phyloP scores from a whole-genome alignment of 108 stramenopile species.

The Pseudonitzschia pungens region DNA sequence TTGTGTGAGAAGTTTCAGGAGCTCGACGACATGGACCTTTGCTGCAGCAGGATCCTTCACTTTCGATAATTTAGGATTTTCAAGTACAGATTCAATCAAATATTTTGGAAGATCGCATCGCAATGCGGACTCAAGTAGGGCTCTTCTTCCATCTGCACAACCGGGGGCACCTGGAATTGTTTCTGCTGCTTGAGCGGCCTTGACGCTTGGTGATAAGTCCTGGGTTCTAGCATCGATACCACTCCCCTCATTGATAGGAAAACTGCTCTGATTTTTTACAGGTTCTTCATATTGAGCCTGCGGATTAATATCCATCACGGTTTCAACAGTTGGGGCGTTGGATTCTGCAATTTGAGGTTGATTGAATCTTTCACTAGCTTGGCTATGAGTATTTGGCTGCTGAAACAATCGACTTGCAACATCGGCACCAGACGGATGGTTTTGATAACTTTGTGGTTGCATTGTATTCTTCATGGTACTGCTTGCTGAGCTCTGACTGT shows the following conservation, averaged over 20 bases:
- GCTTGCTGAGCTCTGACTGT: not conserved
- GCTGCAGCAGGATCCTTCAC: slow-evolving; percentile 53
- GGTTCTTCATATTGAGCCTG: not conserved
- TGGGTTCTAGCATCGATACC: slow-evolving; percentile 58
- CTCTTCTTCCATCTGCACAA: slow-evolving; percentile 49
- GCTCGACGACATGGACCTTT: slow-evolving; percentile 62
- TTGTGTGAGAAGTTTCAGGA: slow-evolving; percentile 58
- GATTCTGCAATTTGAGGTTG: not conserved
- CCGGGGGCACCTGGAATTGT: slow-evolving; percentile 51
- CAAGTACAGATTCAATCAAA: slow-evolving; percentile 49
- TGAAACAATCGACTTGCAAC: not conserved
- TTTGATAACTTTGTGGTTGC: slow-evolving; percentile 1
- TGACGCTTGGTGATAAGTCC: slow-evolving; percentile 40
- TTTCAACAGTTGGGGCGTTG: slow-evolving; percentile 13
- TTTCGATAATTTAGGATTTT: slow-evolving; percentile 37
- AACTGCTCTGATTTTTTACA: not conserved
- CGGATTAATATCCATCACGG: slow-evolving; percentile 1
- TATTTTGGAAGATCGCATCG: slow-evolving; percentile 45
- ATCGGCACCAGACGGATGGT: not conserved
- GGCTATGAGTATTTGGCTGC: not conserved
- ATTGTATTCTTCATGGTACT: not conserved
- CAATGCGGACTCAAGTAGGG: slow-evolving; percentile 50
- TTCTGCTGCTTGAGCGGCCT: slow-evolving; percentile 40
- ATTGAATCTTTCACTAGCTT: not conserved
- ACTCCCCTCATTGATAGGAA: slow-evolving; percentile 26